Conservation (phyloP, 495 filamentous ascomycete genomes). For the Polyplosphaeria fusca region DNA sequence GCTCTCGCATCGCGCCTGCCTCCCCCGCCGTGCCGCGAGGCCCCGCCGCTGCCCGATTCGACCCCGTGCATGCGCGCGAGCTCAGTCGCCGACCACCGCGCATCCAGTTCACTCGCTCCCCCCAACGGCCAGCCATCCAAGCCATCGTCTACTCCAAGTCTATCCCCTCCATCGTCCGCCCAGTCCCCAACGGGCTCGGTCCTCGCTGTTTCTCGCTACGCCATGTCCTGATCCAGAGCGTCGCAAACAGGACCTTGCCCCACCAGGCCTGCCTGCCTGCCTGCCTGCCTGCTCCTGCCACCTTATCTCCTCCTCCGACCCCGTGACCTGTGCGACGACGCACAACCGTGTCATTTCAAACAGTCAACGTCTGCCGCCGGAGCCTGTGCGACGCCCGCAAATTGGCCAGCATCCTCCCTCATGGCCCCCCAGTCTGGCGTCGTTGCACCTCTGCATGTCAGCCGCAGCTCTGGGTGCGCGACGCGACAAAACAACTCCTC, state of each 20-base stretch:
- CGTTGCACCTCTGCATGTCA: slow-evolving; percentile 25
- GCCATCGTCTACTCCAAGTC: too few species aligned
- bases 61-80: slow-evolving; percentile 23
- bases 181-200: too few species aligned
- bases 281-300: too few species aligned
- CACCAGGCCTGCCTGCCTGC: too few species aligned
- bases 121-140: slow-evolving; percentile 16
- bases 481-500: slow-evolving; percentile 8
- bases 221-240: too few species aligned
- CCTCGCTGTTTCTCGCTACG: too few species aligned
- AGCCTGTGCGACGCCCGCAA: not conserved
- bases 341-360: slow-evolving; percentile 23
- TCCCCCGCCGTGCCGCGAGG: not conserved
- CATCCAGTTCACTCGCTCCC: slow-evolving; percentile 6
- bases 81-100: slow-evolving; percentile 13
- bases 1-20: not conserved
- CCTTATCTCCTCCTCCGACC: too few species aligned
- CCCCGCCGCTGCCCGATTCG: slow-evolving; percentile 5
- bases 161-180: not conserved
- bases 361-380: slow-evolving; percentile 18
- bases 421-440: not conserved
- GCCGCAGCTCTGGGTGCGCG: slow-evolving; percentile 1
- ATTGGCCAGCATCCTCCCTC: not conserved
- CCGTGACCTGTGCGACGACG: slow-evolving; percentile 1
- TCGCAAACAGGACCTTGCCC: too few species aligned